These are phyloP conservation scores for Achaetomium macrosporum DNA, from an alignment of 2,329 filamentous ascomycete genomes.

Conservation along the genomic window DNA sequence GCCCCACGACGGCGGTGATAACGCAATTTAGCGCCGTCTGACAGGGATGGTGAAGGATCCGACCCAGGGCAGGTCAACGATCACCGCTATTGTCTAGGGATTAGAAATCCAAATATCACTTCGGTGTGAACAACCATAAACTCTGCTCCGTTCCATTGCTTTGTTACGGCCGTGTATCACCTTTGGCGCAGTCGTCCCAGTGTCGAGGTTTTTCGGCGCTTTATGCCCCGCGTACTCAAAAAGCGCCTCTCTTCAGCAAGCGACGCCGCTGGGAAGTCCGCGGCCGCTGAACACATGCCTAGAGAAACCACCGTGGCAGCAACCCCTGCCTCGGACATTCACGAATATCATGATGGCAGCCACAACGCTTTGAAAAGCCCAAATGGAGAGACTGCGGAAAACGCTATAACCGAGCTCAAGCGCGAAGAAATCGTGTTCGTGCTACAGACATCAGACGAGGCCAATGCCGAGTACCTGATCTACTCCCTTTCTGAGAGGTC, in stretches of 20 bases:
- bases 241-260: background rate
- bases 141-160: background rate
- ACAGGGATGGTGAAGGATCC: background rate
- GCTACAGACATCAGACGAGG: background rate
- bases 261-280: too few relatives aligned
- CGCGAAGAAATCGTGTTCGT: constrained; percentile 25
- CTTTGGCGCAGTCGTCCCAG: too few relatives aligned
- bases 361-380: background rate
- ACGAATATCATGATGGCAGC: background rate
- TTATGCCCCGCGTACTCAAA: background rate
- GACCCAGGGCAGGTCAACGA: background rate
- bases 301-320: background rate
- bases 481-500: constrained; percentile 18
- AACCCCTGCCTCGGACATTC: too few relatives aligned
- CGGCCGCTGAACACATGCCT: background rate
- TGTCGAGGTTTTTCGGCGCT: background rate
- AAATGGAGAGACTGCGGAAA: background rate
- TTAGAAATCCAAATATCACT: constrained; percentile 8
- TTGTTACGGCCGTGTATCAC: too few relatives aligned
- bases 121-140: background rate
- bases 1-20: constrained; percentile 16
- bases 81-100: background rate
- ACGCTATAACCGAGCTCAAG: constrained; percentile 2
- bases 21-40: constrained; percentile 17
- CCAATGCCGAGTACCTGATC: constrained; percentile 14